Base-by-base conservation (phyloP, 441 rosid species). In the Populus tomentosa region DNA sequence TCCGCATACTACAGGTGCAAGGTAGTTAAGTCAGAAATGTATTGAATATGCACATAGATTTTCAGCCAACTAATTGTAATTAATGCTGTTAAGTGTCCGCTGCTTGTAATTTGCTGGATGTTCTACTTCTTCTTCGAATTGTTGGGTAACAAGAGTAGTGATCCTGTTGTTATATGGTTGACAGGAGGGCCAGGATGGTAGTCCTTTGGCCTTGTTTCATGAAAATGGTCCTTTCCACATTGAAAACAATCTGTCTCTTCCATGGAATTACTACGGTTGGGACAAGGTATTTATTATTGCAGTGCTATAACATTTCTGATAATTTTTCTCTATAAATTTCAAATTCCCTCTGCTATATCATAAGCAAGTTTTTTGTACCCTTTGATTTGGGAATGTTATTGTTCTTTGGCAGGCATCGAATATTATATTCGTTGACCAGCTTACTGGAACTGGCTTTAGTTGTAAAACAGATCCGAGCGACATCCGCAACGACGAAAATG, bases 121-220 rank as follows among this genome's bases (percentile, higher is more conserved):
- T 95, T 95, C 82, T 95, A 90, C 84, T 86, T 88, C 81, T 89
- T 91, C 89, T 94, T 93, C 67, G 98, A 92, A 82, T 93, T 97
- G 10, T 66, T 95, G 74, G 81, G 7, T 66, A 89, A 81, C 80
- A 82, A 78, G 75, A 26, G 26, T 26, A 69, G 81, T 50, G 93
- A 92, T 32, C 98, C 97, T 10, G 97, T 95, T 21, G 97, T 95
- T 73, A 87, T 95, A 64, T 95, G 99, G 98, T 75, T 94, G 81
- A 85, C 93, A 0, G 98, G 99, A 50, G 99, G 98, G 68, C 98
- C 98, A n/a, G 98, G 99, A 50, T 95, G 97, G 98, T 85, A 86
- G 97, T 78, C 90, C 89, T 77, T 21, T 94, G 38, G 97, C 98
- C 24, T 64, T 94, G 83, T 94, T 94, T 78, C 90, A 91, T 73